Percentiles rank a stretch among this genome's conserved stretches.
Conservation (phyloP, 148 eudicot species). For the Rhododendron simsii region DNA sequence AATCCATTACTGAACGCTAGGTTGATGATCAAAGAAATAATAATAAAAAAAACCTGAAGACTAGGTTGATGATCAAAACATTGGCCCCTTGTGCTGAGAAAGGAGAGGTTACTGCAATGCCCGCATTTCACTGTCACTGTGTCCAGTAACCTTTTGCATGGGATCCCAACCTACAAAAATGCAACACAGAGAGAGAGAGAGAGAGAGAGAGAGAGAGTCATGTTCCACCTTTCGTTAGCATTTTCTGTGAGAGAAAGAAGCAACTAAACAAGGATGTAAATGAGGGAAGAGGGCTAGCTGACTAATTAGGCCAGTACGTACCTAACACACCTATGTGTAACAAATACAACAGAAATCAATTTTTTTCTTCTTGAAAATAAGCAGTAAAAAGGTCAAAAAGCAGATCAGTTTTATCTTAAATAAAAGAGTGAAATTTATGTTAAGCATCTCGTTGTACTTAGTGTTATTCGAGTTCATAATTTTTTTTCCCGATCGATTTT, state of each 20-base stretch:
- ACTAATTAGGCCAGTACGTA: neutral
- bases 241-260: neutral
- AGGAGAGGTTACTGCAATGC: constrained; percentile 89
- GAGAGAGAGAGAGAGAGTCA: neutral
- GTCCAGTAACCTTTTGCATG: constrained; percentile 81
- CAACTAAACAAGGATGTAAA: neutral
- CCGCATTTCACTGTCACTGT: constrained; percentile 98
- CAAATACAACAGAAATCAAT: neutral
- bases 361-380: too few relatives aligned
- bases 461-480: too few relatives aligned
- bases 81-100: constrained; percentile 58
- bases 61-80: constrained; percentile 35
- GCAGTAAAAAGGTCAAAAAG: neutral
- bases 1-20: too few relatives aligned
- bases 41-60: constrained; percentile 35
- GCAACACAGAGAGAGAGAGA: neutral
- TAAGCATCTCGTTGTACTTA: too few relatives aligned
- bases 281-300: neutral
- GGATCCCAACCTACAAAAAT: constrained; percentile 72
- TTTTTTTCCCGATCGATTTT: too few relatives aligned
- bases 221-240: neutral
- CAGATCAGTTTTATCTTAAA: neutral
- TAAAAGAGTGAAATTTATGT: too few relatives aligned
- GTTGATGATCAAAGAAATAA: neutral
- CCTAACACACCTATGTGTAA: neutral